A percentile compares a stretch with the other conserved stretches of the same genome.
These are phyloP conservation scores for Lecanicillium sp. DNA, from an alignment of 2,329 filamentous ascomycete species.

Conservation along the genomic window DNA sequence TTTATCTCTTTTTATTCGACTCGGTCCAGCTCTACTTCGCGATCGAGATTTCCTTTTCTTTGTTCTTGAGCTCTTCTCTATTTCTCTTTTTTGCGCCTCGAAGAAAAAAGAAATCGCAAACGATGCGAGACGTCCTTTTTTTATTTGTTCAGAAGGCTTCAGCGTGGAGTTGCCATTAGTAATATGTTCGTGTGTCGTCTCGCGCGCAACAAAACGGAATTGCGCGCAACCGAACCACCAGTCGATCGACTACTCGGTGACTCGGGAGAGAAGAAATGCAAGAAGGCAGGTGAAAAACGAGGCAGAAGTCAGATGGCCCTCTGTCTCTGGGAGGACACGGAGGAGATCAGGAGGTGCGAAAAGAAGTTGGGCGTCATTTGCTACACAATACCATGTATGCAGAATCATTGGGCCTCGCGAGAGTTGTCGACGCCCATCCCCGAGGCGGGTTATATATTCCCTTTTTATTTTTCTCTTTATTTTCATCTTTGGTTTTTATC, in stretches of 20 bases:
- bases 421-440: conserved; percentile 1
- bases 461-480: conserved; percentile 11
- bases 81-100: conserved; percentile 13
- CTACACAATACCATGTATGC: conserved; percentile 10
- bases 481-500: conserved; percentile 9
- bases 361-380: conserved; percentile 3
- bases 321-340: too few relatives aligned
- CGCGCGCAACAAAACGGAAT: too few relatives aligned
- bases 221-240: too few relatives aligned
- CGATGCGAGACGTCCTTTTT: background rate
- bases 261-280: too few relatives aligned
- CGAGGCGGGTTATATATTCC: background rate
- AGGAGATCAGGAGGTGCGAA: conserved; percentile 3
- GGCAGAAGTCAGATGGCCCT: too few relatives aligned
- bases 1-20: conserved; percentile 9
- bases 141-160: too few relatives aligned
- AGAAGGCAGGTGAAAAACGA: too few relatives aligned
- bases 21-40: conserved; percentile 6
- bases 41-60: conserved; percentile 2
- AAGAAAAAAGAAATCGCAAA: conserved; percentile 7
- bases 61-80: conserved; percentile 7
- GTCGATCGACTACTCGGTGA: too few relatives aligned
- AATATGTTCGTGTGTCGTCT: too few relatives aligned
- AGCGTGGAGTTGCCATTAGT: too few relatives aligned
- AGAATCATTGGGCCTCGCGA: conserved; percentile 3